Base-by-base conservation (phyloP, 257 asterid species). In the Scutellaria baicalensis region DNA sequence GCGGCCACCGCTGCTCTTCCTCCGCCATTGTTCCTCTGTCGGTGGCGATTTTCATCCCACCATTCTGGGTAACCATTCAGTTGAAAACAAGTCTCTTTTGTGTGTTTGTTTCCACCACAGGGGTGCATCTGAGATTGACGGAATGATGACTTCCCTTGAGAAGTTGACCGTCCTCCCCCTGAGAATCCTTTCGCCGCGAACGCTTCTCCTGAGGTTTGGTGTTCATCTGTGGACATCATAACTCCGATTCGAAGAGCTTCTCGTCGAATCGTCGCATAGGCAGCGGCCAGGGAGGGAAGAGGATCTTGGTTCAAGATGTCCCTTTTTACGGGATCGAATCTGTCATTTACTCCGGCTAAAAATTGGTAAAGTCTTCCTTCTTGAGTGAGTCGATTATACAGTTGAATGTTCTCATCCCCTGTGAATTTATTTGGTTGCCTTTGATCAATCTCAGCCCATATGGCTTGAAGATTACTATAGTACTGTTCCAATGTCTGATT, bases 401-500 rank as follows among this genome's bases (percentile, higher is more conserved):
- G 36, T 23, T 56, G 18, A 2, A 56, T 56, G 9, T 56, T 56
- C 16, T 56, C 62, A 4, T 54, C 60, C 16, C 60, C 60, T 20
- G 60, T 54, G 60, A 54, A 54, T 10, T 54, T 54, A 6, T 54
- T 27, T 10, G 42, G 42, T 56, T 56, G 62, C 18, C 62, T 56
- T 18, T 56, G 62, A 56, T 56, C 62, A 27, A 56, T 56, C 62
- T 56, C 62, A 56, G 62, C 62, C 62, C 62, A 56, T 56, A 56
- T 23, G 42, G 42, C 17, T 56, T 56, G 42, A 12, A 56, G 62
- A 56, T 56, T 56, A 42, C 0, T 56, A 18, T 56, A 56, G 6
- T 54, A 54, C 21, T 54, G 60, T 7, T 54, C 60, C 36, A 20
- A n/a, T 6, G 39, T 27, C 27, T 56, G 42, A 56, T 14, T 56